A percentile compares a stretch with the other conserved stretches of the same genome.
phyloP scores from a whole-genome alignment of 2,329 filamentous ascomycete genomes.

The Chrysosphaeria jannelii region DNA sequence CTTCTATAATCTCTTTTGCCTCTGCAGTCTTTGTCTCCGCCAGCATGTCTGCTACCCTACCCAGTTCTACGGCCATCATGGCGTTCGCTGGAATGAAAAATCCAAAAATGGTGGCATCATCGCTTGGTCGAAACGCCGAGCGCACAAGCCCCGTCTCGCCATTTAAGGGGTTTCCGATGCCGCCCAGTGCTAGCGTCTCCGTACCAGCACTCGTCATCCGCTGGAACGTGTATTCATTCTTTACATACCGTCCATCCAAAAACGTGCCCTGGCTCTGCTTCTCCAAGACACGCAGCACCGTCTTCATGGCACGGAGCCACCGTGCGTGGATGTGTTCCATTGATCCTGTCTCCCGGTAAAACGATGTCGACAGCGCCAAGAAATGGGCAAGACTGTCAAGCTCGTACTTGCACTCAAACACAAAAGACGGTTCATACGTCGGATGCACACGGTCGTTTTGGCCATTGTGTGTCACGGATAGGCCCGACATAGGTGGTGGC shows the following conservation, averaged over 20 bases:
- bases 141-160: constrained; percentile 37
- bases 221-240: constrained; percentile 36
- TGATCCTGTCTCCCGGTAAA: constrained; percentile 35
- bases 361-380: constrained; percentile 39
- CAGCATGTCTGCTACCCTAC: constrained; percentile 7
- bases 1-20: too few species aligned
- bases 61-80: constrained; percentile 23
- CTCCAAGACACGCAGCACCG: constrained; percentile 29
- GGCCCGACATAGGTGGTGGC: constrained; percentile 31
- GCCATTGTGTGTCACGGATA: constrained; percentile 7
- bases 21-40: too few species aligned
- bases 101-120: constrained; percentile 49
- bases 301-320: constrained; percentile 37
- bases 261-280: constrained; percentile 38
- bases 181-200: constrained; percentile 37
- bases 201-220: constrained; percentile 34
- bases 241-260: constrained; percentile 17
- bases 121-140: constrained; percentile 50
- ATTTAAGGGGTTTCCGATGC: constrained; percentile 41
- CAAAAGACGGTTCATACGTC: constrained; percentile 27
- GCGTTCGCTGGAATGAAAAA: constrained; percentile 55
- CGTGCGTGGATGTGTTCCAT: constrained; percentile 23
- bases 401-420: constrained; percentile 70
- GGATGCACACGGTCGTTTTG: constrained; percentile 5
- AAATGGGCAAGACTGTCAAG: constrained; percentile 56